Evolutionary conservation across 306 rosid genomes (phyloP).

Genomic region (Glycine tomentella): DNA sequence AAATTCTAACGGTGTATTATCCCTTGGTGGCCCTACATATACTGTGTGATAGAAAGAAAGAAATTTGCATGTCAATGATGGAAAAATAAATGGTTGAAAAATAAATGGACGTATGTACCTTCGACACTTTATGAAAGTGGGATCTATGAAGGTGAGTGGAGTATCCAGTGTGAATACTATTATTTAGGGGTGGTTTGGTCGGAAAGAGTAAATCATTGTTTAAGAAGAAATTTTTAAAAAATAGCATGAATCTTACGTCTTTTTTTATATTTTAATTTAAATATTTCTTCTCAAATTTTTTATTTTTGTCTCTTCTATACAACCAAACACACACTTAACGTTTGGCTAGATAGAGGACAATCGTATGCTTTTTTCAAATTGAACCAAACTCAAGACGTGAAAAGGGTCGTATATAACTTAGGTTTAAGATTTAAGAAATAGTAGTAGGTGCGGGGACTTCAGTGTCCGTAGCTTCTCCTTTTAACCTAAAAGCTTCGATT

Average conservation of each 20-base stretch:
- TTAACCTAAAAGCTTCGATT: conserved; percentile 82
- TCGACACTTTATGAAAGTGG: conserved; percentile 47
- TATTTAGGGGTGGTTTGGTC: no score
- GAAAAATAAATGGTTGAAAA: conserved; percentile 40
- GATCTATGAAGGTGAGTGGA: conserved; percentile 40
- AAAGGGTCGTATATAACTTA: neutral
- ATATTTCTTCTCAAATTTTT: no score
- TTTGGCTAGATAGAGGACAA: conserved; percentile 41
- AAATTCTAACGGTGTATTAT: conserved; percentile 35
- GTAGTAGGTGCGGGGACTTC: conserved; percentile 85
- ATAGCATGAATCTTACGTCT: no score
- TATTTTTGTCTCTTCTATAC: no score
- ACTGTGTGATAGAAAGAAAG: conserved; percentile 42
- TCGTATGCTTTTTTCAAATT: conserved; percentile 20
- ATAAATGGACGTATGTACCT: conserved; percentile 54
- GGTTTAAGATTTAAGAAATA: conserved; percentile 41
- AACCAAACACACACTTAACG: neutral
- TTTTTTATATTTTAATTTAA: no score
- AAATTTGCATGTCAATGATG: conserved; percentile 62
- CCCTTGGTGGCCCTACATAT: conserved; percentile 50
- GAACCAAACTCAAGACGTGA: conserved; percentile 1
- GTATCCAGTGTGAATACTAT: conserved; percentile 41
- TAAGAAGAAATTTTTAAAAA: no score
- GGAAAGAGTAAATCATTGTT: no score
- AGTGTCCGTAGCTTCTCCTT: conserved; percentile 71